These are phyloP conservation scores for Spathaspora sp. DNA, from an alignment of 1,139 yeast species.

Conservation along the genomic window DNA sequence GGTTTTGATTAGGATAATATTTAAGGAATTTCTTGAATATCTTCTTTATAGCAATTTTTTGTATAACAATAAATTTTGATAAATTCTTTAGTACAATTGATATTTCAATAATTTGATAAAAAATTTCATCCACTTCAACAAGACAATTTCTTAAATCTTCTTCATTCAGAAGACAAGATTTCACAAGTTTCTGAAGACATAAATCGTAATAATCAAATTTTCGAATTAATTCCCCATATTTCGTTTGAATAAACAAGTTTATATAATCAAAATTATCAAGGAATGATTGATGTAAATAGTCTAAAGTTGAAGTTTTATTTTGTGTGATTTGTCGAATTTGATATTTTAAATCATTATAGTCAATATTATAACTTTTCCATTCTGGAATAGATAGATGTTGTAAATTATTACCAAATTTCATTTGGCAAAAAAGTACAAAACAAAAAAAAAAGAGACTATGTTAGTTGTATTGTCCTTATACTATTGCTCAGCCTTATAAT, in stretches of 20 bases:
- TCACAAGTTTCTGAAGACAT: slow-evolving; percentile 13
- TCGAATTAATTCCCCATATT: slow-evolving; percentile 57
- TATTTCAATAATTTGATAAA: slow-evolving; percentile 44
- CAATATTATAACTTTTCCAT: slow-evolving; percentile 82
- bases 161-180: slow-evolving; percentile 5
- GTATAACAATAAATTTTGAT: slow-evolving; percentile 73
- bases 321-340: slow-evolving; percentile 44
- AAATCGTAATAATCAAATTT: slow-evolving; percentile 26
- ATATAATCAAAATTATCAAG: slow-evolving; percentile 52
- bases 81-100: slow-evolving; percentile 66
- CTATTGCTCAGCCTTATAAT: not conserved
- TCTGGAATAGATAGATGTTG: slow-evolving; percentile 77
- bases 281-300: slow-evolving; percentile 31
- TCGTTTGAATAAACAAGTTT: slow-evolving; percentile 62
- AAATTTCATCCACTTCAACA: slow-evolving; percentile 27
- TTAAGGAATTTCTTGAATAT: slow-evolving; percentile 77
- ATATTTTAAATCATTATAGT: slow-evolving; percentile 72
- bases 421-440: no score
- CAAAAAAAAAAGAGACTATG: no score
- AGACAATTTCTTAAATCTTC: slow-evolving; percentile 12
- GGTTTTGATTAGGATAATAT: slow-evolving; percentile 44
- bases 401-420: slow-evolving; percentile 87
- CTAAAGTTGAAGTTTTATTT: slow-evolving; percentile 13
- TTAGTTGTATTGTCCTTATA: not conserved
- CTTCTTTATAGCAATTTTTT: slow-evolving; percentile 79